A percentile compares a stretch with the other conserved stretches of the same genome.
These are phyloP conservation scores for Ascochyta fabae DNA, from an alignment of 2,329 filamentous ascomycete species.

Conservation along the genomic window DNA sequence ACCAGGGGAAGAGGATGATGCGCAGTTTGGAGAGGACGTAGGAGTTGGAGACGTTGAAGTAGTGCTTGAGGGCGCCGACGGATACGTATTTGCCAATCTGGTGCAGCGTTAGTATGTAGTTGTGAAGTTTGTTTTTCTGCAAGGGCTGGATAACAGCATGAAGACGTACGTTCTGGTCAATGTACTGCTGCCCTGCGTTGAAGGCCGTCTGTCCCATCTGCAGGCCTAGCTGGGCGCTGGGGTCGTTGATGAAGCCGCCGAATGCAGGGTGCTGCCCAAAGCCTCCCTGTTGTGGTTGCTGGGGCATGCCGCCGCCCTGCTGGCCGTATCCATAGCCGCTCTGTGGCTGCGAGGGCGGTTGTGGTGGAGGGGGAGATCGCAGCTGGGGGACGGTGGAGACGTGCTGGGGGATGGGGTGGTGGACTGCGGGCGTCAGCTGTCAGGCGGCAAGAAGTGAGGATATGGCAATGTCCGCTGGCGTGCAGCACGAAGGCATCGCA, in stretches of 20 bases:
- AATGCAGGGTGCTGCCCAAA: conserved; percentile 66
- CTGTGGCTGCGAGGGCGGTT: conserved; percentile 71
- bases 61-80: conserved; percentile 92
- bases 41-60: conserved; percentile 98
- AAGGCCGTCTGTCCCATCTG: conserved; percentile 93
- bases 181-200: conserved; percentile 88
- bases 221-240: conserved; percentile 91
- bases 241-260: conserved; percentile 93
- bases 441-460: neutral
- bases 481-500: neutral
- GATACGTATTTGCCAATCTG: conserved; percentile 86
- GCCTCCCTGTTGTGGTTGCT: conserved; percentile 25
- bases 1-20: conserved; percentile 95
- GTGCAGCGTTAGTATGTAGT: conserved; percentile 4
- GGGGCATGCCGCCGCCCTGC: conserved; percentile 53
- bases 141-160: neutral
- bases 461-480: neutral
- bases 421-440: conserved; percentile 46
- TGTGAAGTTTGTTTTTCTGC: too few relatives aligned
- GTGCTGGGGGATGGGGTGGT: conserved; percentile 97
- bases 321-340: conserved; percentile 75
- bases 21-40: conserved; percentile 94
- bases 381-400: conserved; percentile 97
- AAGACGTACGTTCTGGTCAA: conserved; percentile 85
- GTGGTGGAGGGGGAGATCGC: conserved; percentile 86